Conservation (phyloP, 257 asterid species). For the Hygrophila difformis region DNA sequence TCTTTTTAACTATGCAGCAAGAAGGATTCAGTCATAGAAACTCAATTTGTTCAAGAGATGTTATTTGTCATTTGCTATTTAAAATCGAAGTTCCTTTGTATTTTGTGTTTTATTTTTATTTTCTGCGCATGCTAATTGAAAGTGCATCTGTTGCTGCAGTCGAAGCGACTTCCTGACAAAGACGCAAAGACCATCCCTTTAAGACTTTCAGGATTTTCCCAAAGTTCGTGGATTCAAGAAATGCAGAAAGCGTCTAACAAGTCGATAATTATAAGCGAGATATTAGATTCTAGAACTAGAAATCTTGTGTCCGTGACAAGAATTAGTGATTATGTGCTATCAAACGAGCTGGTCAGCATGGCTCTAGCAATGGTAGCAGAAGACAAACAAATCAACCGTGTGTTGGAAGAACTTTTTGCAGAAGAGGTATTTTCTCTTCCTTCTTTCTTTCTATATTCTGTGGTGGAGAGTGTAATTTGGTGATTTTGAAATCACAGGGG, state of each 20-base stretch:
- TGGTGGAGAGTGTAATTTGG: not conserved
- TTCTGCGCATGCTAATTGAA: no score
- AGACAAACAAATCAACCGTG: constrained; percentile 95
- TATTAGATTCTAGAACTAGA: constrained; percentile 92
- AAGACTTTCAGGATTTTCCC: constrained; percentile 75
- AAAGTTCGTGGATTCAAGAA: constrained; percentile 92
- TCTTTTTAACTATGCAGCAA: no score
- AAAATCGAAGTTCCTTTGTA: no score
- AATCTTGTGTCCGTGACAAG: constrained; percentile 90
- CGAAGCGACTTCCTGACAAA: constrained; percentile 76
- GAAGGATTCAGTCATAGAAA: no score
- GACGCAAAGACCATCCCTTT: constrained; percentile 52
- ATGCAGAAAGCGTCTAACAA: constrained; percentile 97
- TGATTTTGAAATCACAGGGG: constrained; percentile 43
- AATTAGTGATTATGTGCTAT: constrained; percentile 61
- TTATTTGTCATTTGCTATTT: constrained; percentile 1
- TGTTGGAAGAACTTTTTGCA: constrained; percentile 85
- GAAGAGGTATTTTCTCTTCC: constrained; percentile 55
- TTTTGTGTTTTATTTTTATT: no score
- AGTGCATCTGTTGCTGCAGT: constrained; percentile 45
- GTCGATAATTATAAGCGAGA: constrained; percentile 91
- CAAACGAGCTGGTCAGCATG: constrained; percentile 88
- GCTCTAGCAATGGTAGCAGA: constrained; percentile 99
- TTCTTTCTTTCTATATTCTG: constrained; percentile 1
- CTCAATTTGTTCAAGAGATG: not conserved